Percentiles rank a stretch among this genome's conserved stretches.
Conservation (phyloP, 768 basidiomycete species). For the Termitomyces heimii region DNA sequence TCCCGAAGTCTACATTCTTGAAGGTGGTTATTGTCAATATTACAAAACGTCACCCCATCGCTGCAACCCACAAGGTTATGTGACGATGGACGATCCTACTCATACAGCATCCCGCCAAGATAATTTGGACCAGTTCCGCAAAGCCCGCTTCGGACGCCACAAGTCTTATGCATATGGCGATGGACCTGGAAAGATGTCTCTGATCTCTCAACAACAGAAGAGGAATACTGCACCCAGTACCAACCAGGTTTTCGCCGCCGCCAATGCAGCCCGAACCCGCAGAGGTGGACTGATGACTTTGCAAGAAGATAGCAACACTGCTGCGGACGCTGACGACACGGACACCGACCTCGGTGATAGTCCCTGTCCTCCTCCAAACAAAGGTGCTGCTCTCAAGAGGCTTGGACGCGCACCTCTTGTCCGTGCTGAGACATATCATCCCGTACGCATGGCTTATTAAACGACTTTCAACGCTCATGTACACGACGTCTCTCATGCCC, state of each 20-base stretch:
- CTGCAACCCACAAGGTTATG: constrained; percentile 80
- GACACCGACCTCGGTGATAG: constrained; percentile 80
- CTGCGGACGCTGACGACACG: constrained; percentile 64
- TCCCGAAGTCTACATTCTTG: constrained; percentile 94
- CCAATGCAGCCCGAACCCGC: constrained; percentile 60
- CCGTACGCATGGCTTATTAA: constrained; percentile 48
- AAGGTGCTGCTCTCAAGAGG: constrained; percentile 50
- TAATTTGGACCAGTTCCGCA: constrained; percentile 90
- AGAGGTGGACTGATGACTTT: constrained; percentile 57
- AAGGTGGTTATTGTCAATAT: constrained; percentile 93
- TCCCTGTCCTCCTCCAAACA: constrained; percentile 79
- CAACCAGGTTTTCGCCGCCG: constrained; percentile 60
- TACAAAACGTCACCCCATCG: constrained; percentile 61
- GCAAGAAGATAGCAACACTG: constrained; percentile 58
- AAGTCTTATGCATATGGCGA: constrained; percentile 95
- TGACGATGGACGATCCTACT: constrained; percentile 92
- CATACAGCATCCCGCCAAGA: constrained; percentile 76
- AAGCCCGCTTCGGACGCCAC: constrained; percentile 80
- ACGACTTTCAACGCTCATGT: not conserved
- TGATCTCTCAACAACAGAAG: constrained; percentile 41
- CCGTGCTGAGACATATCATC: constrained; percentile 68
- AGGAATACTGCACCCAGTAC: constrained; percentile 60
- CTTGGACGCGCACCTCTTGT: constrained; percentile 39
- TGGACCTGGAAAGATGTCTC: constrained; percentile 33
- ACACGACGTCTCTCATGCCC: constrained; percentile 8